These are phyloP conservation scores for Salvia miltiorrhiza DNA, from an alignment of 257 asterid species.

Conservation along the genomic window DNA sequence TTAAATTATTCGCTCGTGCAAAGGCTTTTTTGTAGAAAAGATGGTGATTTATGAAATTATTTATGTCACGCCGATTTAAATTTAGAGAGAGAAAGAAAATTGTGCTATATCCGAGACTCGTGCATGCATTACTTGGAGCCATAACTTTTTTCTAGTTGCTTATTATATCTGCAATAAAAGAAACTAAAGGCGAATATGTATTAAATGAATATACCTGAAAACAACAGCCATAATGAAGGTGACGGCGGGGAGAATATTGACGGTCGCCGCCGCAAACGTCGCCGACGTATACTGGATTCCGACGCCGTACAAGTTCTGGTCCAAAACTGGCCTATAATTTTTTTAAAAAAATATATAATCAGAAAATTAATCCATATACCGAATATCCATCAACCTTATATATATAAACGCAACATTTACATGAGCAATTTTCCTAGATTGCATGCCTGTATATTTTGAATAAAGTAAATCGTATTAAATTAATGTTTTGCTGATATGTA, in stretches of 20 bases:
- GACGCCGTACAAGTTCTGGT: conserved; percentile 77
- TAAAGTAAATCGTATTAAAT: no score
- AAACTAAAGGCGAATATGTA: background rate
- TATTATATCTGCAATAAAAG: background rate
- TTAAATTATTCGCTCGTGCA: background rate
- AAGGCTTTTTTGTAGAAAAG: background rate
- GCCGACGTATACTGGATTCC: conserved; percentile 88
- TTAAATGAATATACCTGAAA: conserved; percentile 57
- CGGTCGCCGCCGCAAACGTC: conserved; percentile 81
- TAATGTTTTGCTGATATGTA: no score
- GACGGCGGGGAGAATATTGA: conserved; percentile 82
- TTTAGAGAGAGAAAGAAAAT: background rate
- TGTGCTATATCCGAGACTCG: background rate
- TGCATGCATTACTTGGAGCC: background rate
- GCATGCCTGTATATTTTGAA: no score
- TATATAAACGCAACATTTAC: no score
- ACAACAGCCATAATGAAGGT: conserved; percentile 80
- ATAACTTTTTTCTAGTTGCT: background rate
- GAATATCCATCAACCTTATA: no score
- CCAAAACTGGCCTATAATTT: conserved; percentile 71
- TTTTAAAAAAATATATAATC: background rate
- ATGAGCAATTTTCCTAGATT: no score
- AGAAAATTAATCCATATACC: background rate
- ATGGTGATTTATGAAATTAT: background rate
- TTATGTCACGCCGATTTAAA: background rate